These are phyloP conservation scores for Marasmius sp. DNA, from an alignment of 1,284 basidiomycete genomes.

Conservation along the genomic window DNA sequence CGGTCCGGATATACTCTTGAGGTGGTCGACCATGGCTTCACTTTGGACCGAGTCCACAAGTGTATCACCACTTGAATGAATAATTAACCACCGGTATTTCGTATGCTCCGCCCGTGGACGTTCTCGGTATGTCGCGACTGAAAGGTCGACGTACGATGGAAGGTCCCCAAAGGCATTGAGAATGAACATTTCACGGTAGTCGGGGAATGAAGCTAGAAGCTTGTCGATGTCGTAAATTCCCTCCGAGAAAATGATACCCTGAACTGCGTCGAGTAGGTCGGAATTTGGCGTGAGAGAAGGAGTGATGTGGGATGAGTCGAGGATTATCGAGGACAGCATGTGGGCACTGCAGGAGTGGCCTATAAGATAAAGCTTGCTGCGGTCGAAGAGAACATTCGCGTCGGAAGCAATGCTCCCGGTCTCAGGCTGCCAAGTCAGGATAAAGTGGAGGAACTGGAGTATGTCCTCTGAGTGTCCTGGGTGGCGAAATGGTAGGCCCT, in stretches of 20 bases:
- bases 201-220: conserved; percentile 60
- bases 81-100: conserved; percentile 54
- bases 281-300: conserved; percentile 46
- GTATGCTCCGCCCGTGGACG: conserved; percentile 34
- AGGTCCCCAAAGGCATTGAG: conserved; percentile 54
- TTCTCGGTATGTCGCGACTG: conserved; percentile 39
- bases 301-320: conserved; percentile 46
- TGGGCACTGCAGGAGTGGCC: conserved; percentile 82
- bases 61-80: conserved; percentile 73
- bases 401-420: background rate
- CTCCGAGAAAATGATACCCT: conserved; percentile 62
- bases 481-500: conserved; percentile 48
- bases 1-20: conserved; percentile 38
- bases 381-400: conserved; percentile 36
- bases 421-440: conserved; percentile 38
- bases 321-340: conserved; percentile 70
- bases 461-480: conserved; percentile 71
- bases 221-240: conserved; percentile 75
- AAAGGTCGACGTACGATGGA: conserved; percentile 47
- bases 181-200: conserved; percentile 68
- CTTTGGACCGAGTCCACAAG: conserved; percentile 68
- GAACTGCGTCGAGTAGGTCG: conserved; percentile 45
- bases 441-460: conserved; percentile 57
- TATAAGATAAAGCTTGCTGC: conserved; percentile 51
- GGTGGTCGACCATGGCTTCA: conserved; percentile 51